Conservation (phyloP, 495 filamentous ascomycete genomes). For the Staphylotrichum longicolle region DNA sequence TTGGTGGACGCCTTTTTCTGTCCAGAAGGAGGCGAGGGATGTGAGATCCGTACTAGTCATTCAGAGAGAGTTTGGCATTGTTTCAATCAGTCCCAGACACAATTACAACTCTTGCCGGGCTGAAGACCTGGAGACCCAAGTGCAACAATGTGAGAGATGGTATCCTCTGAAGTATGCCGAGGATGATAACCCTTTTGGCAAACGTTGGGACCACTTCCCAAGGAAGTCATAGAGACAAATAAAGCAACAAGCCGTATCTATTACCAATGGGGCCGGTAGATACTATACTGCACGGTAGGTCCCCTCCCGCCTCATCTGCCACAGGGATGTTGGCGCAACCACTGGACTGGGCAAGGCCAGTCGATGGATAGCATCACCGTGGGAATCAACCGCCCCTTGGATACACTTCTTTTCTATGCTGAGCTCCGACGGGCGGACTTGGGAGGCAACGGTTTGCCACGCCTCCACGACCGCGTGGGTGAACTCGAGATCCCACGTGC, state of each 20-base stretch:
- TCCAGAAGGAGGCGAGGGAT: too few relatives aligned
- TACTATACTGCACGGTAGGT: neutral
- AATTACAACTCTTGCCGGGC: too few relatives aligned
- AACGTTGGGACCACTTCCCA: too few relatives aligned
- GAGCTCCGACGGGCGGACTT: constrained; percentile 11
- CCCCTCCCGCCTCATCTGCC: constrained; percentile 25
- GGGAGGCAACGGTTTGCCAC: constrained; percentile 30
- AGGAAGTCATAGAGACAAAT: too few relatives aligned
- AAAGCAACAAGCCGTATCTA: too few relatives aligned
- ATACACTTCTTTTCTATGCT: constrained; percentile 11
- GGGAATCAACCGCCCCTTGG: constrained; percentile 7
- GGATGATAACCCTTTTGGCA: too few relatives aligned
- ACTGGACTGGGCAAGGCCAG: constrained; percentile 23
- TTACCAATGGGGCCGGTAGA: too few relatives aligned
- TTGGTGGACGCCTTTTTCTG: too few relatives aligned
- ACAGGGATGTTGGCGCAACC: constrained; percentile 20
- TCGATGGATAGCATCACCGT: constrained; percentile 24
- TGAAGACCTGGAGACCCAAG: too few relatives aligned
- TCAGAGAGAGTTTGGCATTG: neutral
- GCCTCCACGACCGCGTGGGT: constrained; percentile 26
- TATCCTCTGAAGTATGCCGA: too few relatives aligned
- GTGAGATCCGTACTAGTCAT: too few relatives aligned
- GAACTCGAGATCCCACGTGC: constrained; percentile 32
- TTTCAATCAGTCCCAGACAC: neutral
- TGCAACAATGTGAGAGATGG: too few relatives aligned